Evolutionary conservation across 75 land plant species (phyloP).

Genomic region (Chamaecyparis obtusa): DNA sequence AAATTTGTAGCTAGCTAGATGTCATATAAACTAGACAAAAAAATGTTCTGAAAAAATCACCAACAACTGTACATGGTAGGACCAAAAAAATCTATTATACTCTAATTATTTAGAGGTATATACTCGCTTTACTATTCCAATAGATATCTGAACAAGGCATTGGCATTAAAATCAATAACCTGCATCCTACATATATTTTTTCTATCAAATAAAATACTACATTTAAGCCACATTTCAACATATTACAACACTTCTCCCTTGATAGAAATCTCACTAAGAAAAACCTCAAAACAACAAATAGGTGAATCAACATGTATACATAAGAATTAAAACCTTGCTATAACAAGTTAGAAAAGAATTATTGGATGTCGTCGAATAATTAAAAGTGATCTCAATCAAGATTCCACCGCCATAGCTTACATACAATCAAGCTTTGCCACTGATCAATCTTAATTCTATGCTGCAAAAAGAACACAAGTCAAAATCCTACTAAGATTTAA

Average conservation of each 20-base stretch:
- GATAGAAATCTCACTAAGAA: neutral
- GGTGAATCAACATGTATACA: neutral
- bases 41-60: neutral
- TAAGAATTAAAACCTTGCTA: neutral
- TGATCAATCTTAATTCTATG: neutral
- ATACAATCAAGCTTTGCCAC: no score
- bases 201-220: neutral
- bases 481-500: no score
- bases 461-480: neutral
- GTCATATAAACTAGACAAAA: neutral
- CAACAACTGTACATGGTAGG: slow-evolving; percentile 6
- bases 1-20: neutral
- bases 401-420: neutral
- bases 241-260: neutral
- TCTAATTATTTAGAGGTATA: slow-evolving; percentile 7
- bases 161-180: neutral
- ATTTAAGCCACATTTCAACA: neutral
- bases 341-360: neutral
- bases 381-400: neutral
- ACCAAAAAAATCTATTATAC: neutral
- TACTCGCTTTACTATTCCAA: no score
- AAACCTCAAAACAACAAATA: no score
- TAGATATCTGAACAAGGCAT: no score
- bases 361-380: no score
- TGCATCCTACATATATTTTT: neutral